phyloP scores from a whole-genome alignment of 2,329 filamentous ascomycete species.

The Sporothrix dimorphospora region DNA sequence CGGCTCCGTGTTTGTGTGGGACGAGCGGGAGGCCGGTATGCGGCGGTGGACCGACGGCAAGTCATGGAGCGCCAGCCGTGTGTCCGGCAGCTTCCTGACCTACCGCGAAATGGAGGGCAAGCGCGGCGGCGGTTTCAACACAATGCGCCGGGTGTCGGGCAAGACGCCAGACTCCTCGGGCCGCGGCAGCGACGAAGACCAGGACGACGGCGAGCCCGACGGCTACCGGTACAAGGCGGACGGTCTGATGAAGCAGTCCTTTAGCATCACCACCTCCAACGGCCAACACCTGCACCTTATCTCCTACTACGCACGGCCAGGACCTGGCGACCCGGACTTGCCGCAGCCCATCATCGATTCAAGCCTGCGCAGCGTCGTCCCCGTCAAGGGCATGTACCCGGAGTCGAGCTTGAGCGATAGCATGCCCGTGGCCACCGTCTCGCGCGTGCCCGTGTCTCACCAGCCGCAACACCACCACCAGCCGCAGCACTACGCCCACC shows the following conservation, averaged over 20 bases:
- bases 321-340: constrained; percentile 71
- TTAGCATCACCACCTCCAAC: constrained; percentile 92
- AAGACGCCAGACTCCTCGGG: constrained; percentile 80
- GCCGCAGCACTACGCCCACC: constrained; percentile 31
- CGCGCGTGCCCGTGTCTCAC: constrained; percentile 62
- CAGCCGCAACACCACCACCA: constrained; percentile 41
- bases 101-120: constrained; percentile 99
- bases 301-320: constrained; percentile 89
- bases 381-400: constrained; percentile 93
- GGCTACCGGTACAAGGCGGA: constrained; percentile 95
- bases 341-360: constrained; percentile 82
- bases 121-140: constrained; percentile 77
- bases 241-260: constrained; percentile 98
- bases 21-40: constrained; percentile 98
- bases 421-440: constrained; percentile 76
- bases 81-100: constrained; percentile 95
- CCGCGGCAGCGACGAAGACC: constrained; percentile 81
- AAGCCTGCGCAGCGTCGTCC: constrained; percentile 76
- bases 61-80: constrained; percentile 96
- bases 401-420: constrained; percentile 87
- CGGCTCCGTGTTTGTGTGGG: constrained; percentile 99
- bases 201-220: constrained; percentile 81
- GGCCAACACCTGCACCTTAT: constrained; percentile 94
- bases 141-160: constrained; percentile 59
- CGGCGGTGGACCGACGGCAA: constrained; percentile 98